Evolutionary conservation across 2,329 filamentous ascomycete genomes (phyloP).

Genomic region (Curvularia sp.): DNA sequence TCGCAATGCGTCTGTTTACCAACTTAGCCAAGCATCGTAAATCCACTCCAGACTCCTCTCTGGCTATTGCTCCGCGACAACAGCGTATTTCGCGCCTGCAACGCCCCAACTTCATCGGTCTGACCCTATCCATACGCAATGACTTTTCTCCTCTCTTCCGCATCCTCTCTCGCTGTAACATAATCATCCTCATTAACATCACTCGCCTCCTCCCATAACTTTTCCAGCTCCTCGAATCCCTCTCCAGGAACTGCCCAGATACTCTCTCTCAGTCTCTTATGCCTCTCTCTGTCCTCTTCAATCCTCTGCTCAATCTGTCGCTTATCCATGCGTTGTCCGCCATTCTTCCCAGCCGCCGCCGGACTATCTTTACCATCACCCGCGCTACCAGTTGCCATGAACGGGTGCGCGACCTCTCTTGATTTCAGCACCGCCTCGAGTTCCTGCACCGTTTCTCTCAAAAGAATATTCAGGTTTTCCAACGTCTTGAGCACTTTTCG

Average conservation of each 20-base stretch:
- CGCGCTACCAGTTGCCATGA: slow-evolving; percentile 18
- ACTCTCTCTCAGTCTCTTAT: slow-evolving; percentile 88
- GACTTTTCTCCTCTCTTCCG: slow-evolving; percentile 59
- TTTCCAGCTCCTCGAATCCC: slow-evolving; percentile 71
- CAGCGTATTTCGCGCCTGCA: neutral
- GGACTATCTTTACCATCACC: slow-evolving; percentile 20
- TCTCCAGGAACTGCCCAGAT: slow-evolving; percentile 85
- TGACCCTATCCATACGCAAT: slow-evolving; percentile 48
- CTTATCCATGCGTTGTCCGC: slow-evolving; percentile 70
- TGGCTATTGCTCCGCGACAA: neutral
- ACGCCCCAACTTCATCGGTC: neutral
- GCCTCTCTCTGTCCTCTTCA: slow-evolving; percentile 93
- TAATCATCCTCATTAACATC: slow-evolving; percentile 89
- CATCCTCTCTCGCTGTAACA: slow-evolving; percentile 76
- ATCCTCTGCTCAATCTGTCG: slow-evolving; percentile 93
- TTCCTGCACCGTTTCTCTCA: slow-evolving; percentile 75
- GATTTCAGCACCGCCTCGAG: slow-evolving; percentile 85
- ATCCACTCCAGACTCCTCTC: neutral
- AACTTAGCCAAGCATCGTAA: neutral
- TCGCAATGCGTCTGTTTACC: slow-evolving; percentile 1
- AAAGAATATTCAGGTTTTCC: slow-evolving; percentile 73
- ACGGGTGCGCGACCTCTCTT: slow-evolving; percentile 63
- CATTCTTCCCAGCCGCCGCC: slow-evolving; percentile 36
- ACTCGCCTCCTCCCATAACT: slow-evolving; percentile 85
- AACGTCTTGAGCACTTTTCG: slow-evolving; percentile 78